Base-by-base conservation (phyloP, 2,329 filamentous ascomycete genomes). In the Microascus cirrosus region DNA sequence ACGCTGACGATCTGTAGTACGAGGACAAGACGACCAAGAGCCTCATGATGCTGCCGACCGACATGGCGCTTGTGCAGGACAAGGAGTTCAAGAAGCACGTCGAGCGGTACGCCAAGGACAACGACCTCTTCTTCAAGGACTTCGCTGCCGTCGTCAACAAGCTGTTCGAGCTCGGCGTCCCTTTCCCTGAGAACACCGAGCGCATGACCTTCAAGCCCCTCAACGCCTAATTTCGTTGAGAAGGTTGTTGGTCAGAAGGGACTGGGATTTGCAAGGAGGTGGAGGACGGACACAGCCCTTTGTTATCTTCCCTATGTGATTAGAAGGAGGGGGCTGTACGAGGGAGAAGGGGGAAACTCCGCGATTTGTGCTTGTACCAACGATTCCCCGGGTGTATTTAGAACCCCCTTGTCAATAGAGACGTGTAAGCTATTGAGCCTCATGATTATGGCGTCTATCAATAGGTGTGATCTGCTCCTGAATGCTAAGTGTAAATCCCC, bases 31-130 rank as follows among this genome's bases (percentile, higher is more conserved):
- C 79, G 68, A 90, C 86, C 67, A 92, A 95, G 82, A 80, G 81
- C 50, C 77, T 97, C 66, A 97, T 99, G 94, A 97, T 99, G 93
- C 78, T 99, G 72, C 94, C 94, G 57, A 88, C 90, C 63, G 93
- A 99, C 69, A 85, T 95, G 75, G 87, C 87, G 59, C 79, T 97
- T 59, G 76, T 95, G 68, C 83, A 92, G 76, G 93, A 97, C 76
- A 93, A 93, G 82, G 79, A 78, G 64, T 95, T 97, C 80, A 84
- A 82, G 74, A 77, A 82, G 68, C 85, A 82, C 67, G 89, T 93
- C 34, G 85, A 95, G 73, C 84, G 86, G 71, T 97, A 96, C 70
- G 92, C 93, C 67, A 90, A 90, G 79, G 90, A 96, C 74, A 90
- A 89, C 72, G 88, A 91, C 59, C 77, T 78, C 56, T 99, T 96